Evolutionary conservation across 2,329 filamentous ascomycete species (phyloP).

Genomic region (Pseudogymnoascus pannorum): DNA sequence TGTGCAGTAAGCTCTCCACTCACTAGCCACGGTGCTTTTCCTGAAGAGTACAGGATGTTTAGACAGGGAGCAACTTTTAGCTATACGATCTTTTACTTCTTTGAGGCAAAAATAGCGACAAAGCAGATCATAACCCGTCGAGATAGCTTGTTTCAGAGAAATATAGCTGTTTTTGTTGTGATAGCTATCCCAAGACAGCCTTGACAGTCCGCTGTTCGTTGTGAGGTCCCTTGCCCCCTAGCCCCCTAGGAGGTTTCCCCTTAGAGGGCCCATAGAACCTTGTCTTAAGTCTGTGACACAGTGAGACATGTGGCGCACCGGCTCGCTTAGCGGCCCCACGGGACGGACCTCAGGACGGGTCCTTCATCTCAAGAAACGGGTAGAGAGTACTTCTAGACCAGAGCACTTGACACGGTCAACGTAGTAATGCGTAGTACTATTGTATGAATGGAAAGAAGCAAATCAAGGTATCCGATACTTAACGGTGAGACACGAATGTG

Average conservation of each 20-base stretch:
- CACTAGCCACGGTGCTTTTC: not conserved
- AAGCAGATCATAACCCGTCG: not conserved
- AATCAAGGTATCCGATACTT: not conserved
- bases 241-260: too few relatives aligned
- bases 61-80: not conserved
- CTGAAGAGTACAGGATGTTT: not conserved
- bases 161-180: not conserved
- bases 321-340: not conserved
- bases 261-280: too few relatives aligned
- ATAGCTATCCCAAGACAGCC: not conserved
- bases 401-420: not conserved
- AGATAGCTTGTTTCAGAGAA: not conserved
- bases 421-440: not conserved
- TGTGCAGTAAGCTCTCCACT: not conserved
- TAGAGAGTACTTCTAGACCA: not conserved
- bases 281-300: constrained; percentile 1
- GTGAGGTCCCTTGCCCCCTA: too few relatives aligned
- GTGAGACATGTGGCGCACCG: not conserved
- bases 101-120: not conserved
- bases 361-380: not conserved
- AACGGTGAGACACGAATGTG: not conserved
- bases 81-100: not conserved
- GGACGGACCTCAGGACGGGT: not conserved
- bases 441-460: not conserved
- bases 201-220: not conserved